These are phyloP conservation scores for Ganoderma leucocontextum DNA, from an alignment of 1,284 basidiomycete species.

Conservation along the genomic window DNA sequence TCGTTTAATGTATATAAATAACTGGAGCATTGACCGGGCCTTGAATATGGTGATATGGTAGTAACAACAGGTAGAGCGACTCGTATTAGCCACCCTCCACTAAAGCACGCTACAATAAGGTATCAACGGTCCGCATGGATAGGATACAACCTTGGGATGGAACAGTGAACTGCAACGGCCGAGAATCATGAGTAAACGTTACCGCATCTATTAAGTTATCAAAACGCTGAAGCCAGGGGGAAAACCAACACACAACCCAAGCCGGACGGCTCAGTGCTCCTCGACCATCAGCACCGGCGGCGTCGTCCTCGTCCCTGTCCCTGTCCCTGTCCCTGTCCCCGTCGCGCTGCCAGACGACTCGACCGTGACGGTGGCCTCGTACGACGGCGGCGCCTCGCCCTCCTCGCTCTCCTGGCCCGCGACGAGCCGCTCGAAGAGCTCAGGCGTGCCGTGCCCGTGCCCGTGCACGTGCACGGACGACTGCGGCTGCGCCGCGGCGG, in stretches of 20 bases:
- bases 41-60: neutral
- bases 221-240: too few species aligned
- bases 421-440: conserved; percentile 66
- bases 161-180: too few species aligned
- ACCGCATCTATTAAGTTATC: neutral
- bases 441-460: conserved; percentile 46
- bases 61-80: neutral
- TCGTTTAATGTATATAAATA: neutral
- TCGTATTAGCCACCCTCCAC: neutral
- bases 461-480: conserved; percentile 42
- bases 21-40: neutral
- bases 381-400: conserved; percentile 72
- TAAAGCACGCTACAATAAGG: conserved; percentile 1
- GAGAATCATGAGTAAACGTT: neutral
- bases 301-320: neutral
- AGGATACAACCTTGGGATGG: neutral
- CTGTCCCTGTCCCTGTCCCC: neutral
- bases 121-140: neutral
- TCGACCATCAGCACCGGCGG: neutral
- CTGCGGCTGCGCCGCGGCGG: conserved; percentile 3
- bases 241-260: neutral
- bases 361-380: conserved; percentile 45
- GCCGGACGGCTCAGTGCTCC: neutral
- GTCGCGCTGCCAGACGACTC: conserved; percentile 2
- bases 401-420: conserved; percentile 68